Evolutionary conservation across 805 yeast species (phyloP).

Genomic region (Pichia pseudocactophila): DNA sequence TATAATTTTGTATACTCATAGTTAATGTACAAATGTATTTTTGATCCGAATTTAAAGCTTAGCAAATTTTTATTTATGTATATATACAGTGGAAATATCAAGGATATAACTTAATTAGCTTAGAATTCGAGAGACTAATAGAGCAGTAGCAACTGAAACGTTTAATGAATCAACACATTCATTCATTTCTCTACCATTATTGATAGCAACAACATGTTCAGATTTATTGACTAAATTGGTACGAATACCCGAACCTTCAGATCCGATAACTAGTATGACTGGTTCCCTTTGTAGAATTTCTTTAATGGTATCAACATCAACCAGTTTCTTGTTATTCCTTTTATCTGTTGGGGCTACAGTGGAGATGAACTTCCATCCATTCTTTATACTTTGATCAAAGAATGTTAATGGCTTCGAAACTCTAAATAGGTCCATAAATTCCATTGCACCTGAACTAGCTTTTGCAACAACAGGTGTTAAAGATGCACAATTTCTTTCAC

Average conservation of each 20-base stretch:
- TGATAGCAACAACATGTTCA: slow-evolving; percentile 40
- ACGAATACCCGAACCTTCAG: slow-evolving; percentile 79
- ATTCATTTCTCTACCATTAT: slow-evolving; percentile 21
- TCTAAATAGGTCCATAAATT: slow-evolving; percentile 53
- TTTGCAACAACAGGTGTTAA: slow-evolving; percentile 72
- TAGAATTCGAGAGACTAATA: slow-evolving; percentile 29
- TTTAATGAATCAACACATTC: slow-evolving; percentile 65
- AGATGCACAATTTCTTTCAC: slow-evolving; percentile 63
- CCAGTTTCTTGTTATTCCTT: slow-evolving; percentile 4
- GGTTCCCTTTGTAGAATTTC: slow-evolving; percentile 44
- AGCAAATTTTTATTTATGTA: no score
- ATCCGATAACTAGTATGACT: slow-evolving; percentile 65
- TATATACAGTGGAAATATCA: background rate
- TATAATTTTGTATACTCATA: no score
- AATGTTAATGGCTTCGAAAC: slow-evolving; percentile 53
- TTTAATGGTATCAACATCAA: slow-evolving; percentile 30
- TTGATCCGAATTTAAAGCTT: no score
- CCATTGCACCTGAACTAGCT: slow-evolving; percentile 80
- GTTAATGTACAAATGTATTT: no score
- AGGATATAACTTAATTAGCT: background rate
- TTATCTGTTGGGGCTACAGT: slow-evolving; percentile 37
- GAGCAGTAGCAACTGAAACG: slow-evolving; percentile 83
- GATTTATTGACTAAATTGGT: slow-evolving; percentile 52
- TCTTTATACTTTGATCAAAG: slow-evolving; percentile 42
- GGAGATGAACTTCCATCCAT: slow-evolving; percentile 68